phyloP scores from a whole-genome alignment of 768 basidiomycete species.

The Suillus decipiens region DNA sequence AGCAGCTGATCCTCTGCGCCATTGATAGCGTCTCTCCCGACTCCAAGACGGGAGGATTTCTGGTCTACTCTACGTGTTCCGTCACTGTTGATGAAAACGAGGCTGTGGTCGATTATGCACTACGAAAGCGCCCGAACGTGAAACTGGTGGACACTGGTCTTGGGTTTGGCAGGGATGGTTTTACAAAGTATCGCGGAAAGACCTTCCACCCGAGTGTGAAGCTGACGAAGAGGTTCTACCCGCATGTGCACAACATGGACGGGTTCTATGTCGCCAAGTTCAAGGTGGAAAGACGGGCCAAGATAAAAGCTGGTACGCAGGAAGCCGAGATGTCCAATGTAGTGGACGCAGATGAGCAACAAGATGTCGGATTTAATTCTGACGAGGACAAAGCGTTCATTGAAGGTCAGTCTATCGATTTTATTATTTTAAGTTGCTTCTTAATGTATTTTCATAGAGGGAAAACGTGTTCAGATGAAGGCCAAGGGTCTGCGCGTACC shows the following conservation, averaged over 20 bases:
- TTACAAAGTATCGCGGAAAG: conserved; percentile 89
- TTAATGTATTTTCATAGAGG: conserved; percentile 45
- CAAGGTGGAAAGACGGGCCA: conserved; percentile 83
- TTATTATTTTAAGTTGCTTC: conserved; percentile 2
- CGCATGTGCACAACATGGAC: conserved; percentile 99
- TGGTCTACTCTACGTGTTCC: conserved; percentile 98
- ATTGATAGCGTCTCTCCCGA: conserved; percentile 93
- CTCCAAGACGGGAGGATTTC: conserved; percentile 88
- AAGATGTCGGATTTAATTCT: conserved; percentile 60
- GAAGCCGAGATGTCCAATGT: conserved; percentile 24
- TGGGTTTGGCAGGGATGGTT: conserved; percentile 92
- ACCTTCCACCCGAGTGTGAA: conserved; percentile 76
- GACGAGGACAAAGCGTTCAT: conserved; percentile 79
- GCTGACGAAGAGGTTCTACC: conserved; percentile 88
- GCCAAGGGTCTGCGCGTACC: conserved; percentile 71
- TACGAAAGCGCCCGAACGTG: conserved; percentile 90
- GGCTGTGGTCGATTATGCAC: conserved; percentile 95
- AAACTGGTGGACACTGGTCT: conserved; percentile 92
- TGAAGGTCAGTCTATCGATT: conserved; percentile 57
- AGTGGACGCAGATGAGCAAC: conserved; percentile 22
- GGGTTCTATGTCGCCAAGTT: conserved; percentile 99
- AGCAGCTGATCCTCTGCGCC: conserved; percentile 96
- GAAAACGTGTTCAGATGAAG: conserved; percentile 74
- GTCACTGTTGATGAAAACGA: conserved; percentile 99
- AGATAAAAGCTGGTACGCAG: conserved; percentile 38